phyloP scores from a whole-genome alignment of 306 rosid species.

The Hylodesmum podocarpum region DNA sequence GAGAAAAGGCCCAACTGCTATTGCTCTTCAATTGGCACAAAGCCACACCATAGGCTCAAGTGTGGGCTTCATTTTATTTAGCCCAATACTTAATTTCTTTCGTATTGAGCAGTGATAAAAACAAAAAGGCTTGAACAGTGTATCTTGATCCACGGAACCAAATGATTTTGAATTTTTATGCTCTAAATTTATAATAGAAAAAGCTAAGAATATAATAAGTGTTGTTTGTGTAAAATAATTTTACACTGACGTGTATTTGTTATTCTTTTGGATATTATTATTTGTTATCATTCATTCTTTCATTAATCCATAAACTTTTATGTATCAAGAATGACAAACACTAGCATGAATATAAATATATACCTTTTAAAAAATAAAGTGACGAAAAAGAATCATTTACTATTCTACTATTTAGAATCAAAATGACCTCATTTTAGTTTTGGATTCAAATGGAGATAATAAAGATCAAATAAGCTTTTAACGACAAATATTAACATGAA shows the following conservation, averaged over 20 bases:
- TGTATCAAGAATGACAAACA: too few relatives aligned
- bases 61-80: neutral
- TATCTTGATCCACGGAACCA: neutral
- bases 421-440: too few relatives aligned
- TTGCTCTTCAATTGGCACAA: neutral
- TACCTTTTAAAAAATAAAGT: too few relatives aligned
- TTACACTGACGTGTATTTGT: neutral
- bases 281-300: neutral
- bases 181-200: neutral
- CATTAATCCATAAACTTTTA: neutral
- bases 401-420: too few relatives aligned
- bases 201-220: neutral
- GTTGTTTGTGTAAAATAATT: neutral
- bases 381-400: too few relatives aligned
- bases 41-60: neutral
- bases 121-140: neutral
- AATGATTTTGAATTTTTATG: neutral
- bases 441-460: too few relatives aligned
- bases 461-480: too few relatives aligned
- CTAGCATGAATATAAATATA: neutral
- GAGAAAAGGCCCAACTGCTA: too few relatives aligned
- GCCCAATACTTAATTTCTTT: neutral
- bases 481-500: too few relatives aligned
- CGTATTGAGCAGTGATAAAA: neutral
- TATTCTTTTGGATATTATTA: neutral